These are phyloP conservation scores for Acanthamoeba culbertsoni DNA, from an alignment of 208 protist species.

Conservation along the genomic window DNA sequence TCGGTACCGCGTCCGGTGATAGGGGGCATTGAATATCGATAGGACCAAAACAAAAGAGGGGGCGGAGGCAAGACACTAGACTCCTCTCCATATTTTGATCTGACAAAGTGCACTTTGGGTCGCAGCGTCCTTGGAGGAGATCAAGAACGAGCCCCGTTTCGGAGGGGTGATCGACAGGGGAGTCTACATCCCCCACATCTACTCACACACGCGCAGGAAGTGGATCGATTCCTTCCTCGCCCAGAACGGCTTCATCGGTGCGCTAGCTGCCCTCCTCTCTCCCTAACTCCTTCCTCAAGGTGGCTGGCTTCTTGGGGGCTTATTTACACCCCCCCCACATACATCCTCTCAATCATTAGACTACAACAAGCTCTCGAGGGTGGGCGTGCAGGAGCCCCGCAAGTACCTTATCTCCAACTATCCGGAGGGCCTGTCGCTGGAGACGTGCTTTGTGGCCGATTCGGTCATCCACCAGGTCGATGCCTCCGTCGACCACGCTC, in stretches of 20 bases:
- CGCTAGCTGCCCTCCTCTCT: no score
- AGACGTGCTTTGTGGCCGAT: neutral
- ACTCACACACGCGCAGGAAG: slow-evolving; percentile 28
- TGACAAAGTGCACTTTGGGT: slow-evolving; percentile 9
- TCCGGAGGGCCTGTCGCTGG: slow-evolving; percentile 14
- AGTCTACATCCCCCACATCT: slow-evolving; percentile 59
- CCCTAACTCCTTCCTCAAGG: no score
- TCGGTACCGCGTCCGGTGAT: neutral
- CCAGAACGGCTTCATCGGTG: slow-evolving; percentile 68
- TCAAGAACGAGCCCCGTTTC: slow-evolving; percentile 52
- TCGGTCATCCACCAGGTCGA: slow-evolving; percentile 47
- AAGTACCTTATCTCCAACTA: neutral
- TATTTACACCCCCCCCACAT: neutral
- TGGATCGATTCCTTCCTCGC: slow-evolving; percentile 69
- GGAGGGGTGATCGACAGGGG: slow-evolving; percentile 61
- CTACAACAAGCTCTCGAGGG: slow-evolving; percentile 17
- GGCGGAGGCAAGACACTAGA: no score
- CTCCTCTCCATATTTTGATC: no score
- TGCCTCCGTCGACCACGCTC: slow-evolving; percentile 44
- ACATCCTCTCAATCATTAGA: neutral
- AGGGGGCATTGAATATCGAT: neutral
- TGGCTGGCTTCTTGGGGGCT: neutral
- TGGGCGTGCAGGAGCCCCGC: neutral
- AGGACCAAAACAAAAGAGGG: no score
- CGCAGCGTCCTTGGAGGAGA: slow-evolving; percentile 45